Percentiles rank a stretch among this genome's conserved stretches.
These are phyloP conservation scores for Debaryomycetaceae sp. DNA, from an alignment of 1,139 yeast species.

Conservation along the genomic window DNA sequence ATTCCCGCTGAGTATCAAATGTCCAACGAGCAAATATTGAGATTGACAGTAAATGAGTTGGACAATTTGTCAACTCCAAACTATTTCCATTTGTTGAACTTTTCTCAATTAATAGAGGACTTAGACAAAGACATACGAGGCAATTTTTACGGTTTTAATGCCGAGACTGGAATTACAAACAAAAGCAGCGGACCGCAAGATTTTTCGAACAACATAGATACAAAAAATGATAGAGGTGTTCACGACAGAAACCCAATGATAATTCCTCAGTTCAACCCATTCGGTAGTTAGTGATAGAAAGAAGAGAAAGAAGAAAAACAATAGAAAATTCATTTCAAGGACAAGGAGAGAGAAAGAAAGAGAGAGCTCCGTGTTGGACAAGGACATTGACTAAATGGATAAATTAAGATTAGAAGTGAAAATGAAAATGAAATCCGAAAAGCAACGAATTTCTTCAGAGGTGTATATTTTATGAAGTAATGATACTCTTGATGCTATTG, in stretches of 20 bases:
- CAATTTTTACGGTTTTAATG: constrained; percentile 40
- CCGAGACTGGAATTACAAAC: neutral
- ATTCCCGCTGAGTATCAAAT: constrained; percentile 43
- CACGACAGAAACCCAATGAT: constrained; percentile 4
- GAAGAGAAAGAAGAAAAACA: neutral
- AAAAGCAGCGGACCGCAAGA: no score
- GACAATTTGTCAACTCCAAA: constrained; percentile 32
- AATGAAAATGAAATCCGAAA: no score
- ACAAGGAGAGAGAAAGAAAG: no score
- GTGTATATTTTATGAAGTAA: no score
- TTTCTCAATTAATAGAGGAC: constrained; percentile 33
- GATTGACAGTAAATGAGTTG: constrained; percentile 38
- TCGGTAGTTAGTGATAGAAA: constrained; percentile 18
- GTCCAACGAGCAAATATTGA: constrained; percentile 38
- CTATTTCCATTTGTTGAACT: constrained; percentile 43
- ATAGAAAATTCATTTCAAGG: no score
- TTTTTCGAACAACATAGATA: neutral
- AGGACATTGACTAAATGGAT: no score
- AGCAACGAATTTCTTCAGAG: no score
- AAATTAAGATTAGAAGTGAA: no score
- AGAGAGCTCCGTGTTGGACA: no score
- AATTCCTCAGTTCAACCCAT: constrained; percentile 29
- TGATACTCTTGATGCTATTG: no score
- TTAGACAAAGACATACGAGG: constrained; percentile 35
- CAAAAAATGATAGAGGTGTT: neutral